Percentiles rank a stretch among this genome's conserved stretches.
These are phyloP conservation scores for Globisporangium polare DNA, from an alignment of 352 stramenopile genomes.

Conservation along the genomic window DNA sequence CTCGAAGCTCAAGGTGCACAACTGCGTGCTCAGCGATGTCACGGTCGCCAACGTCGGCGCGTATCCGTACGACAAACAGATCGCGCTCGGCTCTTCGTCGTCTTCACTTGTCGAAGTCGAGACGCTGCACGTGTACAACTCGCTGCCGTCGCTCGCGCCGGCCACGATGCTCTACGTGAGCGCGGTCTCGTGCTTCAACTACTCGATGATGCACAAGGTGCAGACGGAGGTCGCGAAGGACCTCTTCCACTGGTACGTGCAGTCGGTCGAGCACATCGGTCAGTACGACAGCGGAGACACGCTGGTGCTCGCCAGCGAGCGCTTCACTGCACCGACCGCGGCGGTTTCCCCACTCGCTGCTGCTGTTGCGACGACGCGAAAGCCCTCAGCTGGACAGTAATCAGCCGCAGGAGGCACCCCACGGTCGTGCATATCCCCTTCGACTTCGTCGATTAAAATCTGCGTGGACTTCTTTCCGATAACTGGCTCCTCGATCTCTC, in stretches of 20 bases:
- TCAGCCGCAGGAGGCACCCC: too few species aligned
- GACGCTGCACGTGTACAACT: conserved; percentile 52
- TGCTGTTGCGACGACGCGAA: too few species aligned
- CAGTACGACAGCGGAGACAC: conserved; percentile 34
- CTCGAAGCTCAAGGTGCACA: conserved; percentile 28
- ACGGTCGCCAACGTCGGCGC: conserved; percentile 29
- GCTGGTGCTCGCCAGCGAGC: conserved; percentile 35
- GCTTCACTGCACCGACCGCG: conserved; percentile 19
- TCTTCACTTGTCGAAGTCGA: conserved; percentile 25
- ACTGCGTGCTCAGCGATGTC: conserved; percentile 45
- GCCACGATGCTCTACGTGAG: conserved; percentile 50
- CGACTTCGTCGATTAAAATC: too few species aligned
- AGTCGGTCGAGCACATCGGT: conserved; percentile 44
- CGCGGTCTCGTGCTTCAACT: conserved; percentile 48
- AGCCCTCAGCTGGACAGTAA: too few species aligned
- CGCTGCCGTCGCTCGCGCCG: conserved; percentile 45
- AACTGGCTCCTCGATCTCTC: too few species aligned
- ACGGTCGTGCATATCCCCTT: too few species aligned
- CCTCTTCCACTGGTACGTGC: conserved; percentile 52
- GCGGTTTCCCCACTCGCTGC: background rate
- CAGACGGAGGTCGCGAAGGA: conserved; percentile 23
- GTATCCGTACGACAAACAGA: conserved; percentile 23
- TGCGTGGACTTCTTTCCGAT: too few species aligned
- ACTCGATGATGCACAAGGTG: conserved; percentile 65
- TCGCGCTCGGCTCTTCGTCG: conserved; percentile 5